Conservation (phyloP, 2,329 filamentous ascomycete genomes). For the Beauveria brongniartii region DNA sequence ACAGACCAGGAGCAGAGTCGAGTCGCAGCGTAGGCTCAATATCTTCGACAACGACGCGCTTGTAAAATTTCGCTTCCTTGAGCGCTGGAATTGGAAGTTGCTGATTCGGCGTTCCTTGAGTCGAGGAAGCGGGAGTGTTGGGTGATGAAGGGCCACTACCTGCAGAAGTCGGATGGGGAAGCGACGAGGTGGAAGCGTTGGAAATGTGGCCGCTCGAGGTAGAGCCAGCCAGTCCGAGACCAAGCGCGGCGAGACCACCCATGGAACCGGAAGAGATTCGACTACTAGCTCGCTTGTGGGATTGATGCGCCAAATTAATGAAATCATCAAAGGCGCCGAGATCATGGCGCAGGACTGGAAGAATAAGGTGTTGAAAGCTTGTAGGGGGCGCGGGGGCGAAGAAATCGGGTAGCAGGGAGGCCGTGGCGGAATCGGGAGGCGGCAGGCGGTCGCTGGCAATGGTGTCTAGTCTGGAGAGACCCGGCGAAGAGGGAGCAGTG, state of each 20-base stretch:
- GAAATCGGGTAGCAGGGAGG: slow-evolving; percentile 34
- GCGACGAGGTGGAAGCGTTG: slow-evolving; percentile 53
- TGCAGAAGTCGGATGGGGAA: slow-evolving; percentile 38
- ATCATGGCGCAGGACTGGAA: slow-evolving; percentile 76
- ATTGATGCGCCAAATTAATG: slow-evolving; percentile 61
- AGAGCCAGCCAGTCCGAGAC: slow-evolving; percentile 37
- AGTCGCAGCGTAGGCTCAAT: slow-evolving; percentile 89
- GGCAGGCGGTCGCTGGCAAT: slow-evolving; percentile 34
- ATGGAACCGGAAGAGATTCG: slow-evolving; percentile 64
- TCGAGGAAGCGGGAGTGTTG: slow-evolving; percentile 45
- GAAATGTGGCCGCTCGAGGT: slow-evolving; percentile 41
- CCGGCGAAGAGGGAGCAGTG: slow-evolving; percentile 78
- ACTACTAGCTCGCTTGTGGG: slow-evolving; percentile 52
- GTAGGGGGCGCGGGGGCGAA: slow-evolving; percentile 50
- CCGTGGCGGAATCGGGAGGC: slow-evolving; percentile 23
- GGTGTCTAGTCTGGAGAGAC: slow-evolving; percentile 59
- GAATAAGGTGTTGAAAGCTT: slow-evolving; percentile 75
- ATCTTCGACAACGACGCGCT: slow-evolving; percentile 79
- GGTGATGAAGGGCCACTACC: slow-evolving; percentile 51
- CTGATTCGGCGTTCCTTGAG: slow-evolving; percentile 32
- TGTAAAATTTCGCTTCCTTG: slow-evolving; percentile 91
- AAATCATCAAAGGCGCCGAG: slow-evolving; percentile 80
- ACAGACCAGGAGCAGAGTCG: slow-evolving; percentile 82
- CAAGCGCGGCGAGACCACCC: slow-evolving; percentile 39
- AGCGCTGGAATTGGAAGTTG: slow-evolving; percentile 47